A percentile compares a stretch with the other conserved stretches of the same genome.
phyloP scores from a whole-genome alignment of 805 yeast species.

The Ogataea corticis region DNA sequence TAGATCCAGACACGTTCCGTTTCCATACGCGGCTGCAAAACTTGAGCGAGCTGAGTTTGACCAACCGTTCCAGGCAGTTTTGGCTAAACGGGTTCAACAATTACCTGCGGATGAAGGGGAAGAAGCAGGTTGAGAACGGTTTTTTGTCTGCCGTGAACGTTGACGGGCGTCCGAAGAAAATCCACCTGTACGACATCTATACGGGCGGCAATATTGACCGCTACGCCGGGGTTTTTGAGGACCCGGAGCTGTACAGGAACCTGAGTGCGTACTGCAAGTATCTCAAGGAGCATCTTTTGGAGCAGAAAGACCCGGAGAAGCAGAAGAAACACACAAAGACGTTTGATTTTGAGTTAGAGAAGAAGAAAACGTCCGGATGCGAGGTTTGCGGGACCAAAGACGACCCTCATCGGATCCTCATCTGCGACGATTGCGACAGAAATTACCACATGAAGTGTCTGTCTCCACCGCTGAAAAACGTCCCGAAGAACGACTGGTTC shows the following conservation, averaged over 20 bases:
- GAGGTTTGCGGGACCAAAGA: conserved; percentile 47
- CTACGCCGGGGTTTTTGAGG: conserved; percentile 10
- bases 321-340: neutral
- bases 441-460: conserved; percentile 70
- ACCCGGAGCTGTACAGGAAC: conserved; percentile 14
- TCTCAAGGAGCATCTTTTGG: conserved; percentile 14
- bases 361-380: conserved; percentile 26
- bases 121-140: conserved; percentile 18
- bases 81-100: conserved; percentile 63
- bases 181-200: conserved; percentile 36
- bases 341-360: conserved; percentile 10
- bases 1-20: conserved; percentile 51
- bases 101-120: conserved; percentile 48
- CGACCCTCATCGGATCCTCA: conserved; percentile 47
- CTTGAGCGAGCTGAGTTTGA: conserved; percentile 60
- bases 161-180: conserved; percentile 4
- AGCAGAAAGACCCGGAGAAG: conserved; percentile 1
- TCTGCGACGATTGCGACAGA: conserved; percentile 76
- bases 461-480: conserved; percentile 48
- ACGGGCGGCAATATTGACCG: conserved; percentile 11
- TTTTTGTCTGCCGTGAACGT: conserved; percentile 6
- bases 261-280: conserved; percentile 22
- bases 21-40: conserved; percentile 73
- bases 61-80: conserved; percentile 61
- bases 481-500: conserved; percentile 70